These are phyloP conservation scores for Deakozyma indianensis DNA, from an alignment of 805 yeast genomes.

Conservation along the genomic window DNA sequence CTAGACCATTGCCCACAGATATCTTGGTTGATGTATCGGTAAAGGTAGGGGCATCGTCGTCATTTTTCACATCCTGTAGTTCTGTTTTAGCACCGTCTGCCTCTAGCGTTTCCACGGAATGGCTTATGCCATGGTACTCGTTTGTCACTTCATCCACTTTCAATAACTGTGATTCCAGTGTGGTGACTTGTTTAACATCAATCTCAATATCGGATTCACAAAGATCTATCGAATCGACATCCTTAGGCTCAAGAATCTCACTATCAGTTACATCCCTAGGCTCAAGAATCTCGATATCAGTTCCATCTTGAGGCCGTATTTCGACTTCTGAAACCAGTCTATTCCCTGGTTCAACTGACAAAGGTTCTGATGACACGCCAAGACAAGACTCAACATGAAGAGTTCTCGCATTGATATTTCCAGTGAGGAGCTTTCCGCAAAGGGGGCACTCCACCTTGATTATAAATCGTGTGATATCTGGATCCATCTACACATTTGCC, in stretches of 20 bases:
- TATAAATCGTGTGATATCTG: background rate
- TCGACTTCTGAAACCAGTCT: no score
- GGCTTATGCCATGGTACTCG: no score
- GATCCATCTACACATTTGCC: background rate
- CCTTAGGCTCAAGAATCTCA: background rate
- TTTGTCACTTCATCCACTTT: no score
- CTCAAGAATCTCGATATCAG: background rate
- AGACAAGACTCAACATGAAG: constrained; percentile 19
- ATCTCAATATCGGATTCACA: background rate
- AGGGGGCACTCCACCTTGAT: background rate
- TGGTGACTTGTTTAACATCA: background rate
- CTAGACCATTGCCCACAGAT: no score
- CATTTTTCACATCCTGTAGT: background rate
- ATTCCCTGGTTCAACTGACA: background rate
- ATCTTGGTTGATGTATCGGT: background rate
- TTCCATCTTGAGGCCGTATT: no score
- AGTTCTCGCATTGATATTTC: constrained; percentile 12
- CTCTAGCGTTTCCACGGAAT: background rate
- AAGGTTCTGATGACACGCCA: background rate
- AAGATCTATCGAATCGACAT: background rate
- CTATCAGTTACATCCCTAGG: background rate
- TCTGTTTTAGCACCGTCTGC: background rate
- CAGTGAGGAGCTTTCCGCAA: background rate
- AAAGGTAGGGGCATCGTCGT: background rate
- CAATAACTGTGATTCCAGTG: no score